Percentiles rank a stretch among this genome's conserved stretches.
Evolutionary conservation across 2,329 filamentous ascomycete genomes (phyloP).

Genomic region (Chrysosporium queenslandicum): DNA sequence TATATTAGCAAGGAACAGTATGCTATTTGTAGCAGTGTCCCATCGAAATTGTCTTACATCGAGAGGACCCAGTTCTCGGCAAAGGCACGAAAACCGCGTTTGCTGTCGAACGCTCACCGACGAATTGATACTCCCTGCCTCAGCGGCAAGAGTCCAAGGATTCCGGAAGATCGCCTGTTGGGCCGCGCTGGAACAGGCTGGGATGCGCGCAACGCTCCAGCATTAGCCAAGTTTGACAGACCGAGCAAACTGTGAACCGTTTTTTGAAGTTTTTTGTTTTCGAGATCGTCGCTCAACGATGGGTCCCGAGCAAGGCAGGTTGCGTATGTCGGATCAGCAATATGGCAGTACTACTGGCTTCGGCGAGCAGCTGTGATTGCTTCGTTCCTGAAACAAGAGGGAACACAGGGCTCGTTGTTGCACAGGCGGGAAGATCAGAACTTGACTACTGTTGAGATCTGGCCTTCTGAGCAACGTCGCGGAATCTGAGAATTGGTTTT

Average conservation of each 20-base stretch:
- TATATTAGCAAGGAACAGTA: background rate
- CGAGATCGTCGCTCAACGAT: background rate
- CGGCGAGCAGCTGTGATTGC: too few relatives aligned
- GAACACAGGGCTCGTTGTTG: background rate
- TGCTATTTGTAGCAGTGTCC: background rate
- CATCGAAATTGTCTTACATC: background rate
- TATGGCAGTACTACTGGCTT: too few relatives aligned
- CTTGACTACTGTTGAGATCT: background rate
- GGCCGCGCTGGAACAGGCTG: background rate
- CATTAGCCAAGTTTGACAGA: background rate
- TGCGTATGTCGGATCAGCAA: background rate
- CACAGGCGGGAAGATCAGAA: background rate
- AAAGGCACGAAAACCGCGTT: background rate
- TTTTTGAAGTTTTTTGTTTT: background rate
- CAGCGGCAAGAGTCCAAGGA: too few relatives aligned
- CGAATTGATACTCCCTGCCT: too few relatives aligned
- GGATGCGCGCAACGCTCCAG: background rate
- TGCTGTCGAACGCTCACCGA: background rate
- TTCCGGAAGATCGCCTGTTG: background rate
- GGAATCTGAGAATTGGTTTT: background rate
- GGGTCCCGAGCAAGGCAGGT: background rate
- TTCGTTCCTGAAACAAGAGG: background rate
- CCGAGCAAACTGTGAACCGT: background rate
- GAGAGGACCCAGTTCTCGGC: background rate
- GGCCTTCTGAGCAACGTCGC: background rate